phyloP scores from a whole-genome alignment of 2,329 filamentous ascomycete genomes.

The Aspergillus quadricinctus region DNA sequence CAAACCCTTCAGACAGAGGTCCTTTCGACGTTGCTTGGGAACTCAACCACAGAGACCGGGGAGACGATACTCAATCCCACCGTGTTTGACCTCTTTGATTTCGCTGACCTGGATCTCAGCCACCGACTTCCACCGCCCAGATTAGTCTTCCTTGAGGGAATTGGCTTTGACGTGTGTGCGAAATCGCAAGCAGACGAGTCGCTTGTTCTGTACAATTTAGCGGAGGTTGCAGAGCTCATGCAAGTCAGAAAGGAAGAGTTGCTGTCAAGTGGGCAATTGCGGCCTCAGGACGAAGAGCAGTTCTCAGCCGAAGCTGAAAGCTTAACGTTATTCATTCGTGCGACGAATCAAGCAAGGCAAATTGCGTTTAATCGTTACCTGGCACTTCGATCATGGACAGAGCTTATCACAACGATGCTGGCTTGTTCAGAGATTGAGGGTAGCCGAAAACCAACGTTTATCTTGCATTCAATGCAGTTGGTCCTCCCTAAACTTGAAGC shows the following conservation, averaged over 20 bases:
- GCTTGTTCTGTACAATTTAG: slow-evolving; percentile 60
- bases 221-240: slow-evolving; percentile 69
- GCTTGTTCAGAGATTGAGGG: slow-evolving; percentile 76
- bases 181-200: slow-evolving; percentile 54
- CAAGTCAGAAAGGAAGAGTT: slow-evolving; percentile 45
- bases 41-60: slow-evolving; percentile 61
- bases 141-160: slow-evolving; percentile 57
- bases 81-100: slow-evolving; percentile 91
- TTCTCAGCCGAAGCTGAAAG: slow-evolving; percentile 36
- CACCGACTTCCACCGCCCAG: slow-evolving; percentile 47
- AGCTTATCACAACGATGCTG: slow-evolving; percentile 77
- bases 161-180: slow-evolving; percentile 64
- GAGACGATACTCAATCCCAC: slow-evolving; percentile 65
- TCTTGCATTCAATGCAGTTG: slow-evolving; percentile 80
- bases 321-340: slow-evolving; percentile 35
- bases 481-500: slow-evolving; percentile 83
- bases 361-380: slow-evolving; percentile 51
- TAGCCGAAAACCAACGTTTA: slow-evolving; percentile 67
- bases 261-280: slow-evolving; percentile 42
- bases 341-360: slow-evolving; percentile 37
- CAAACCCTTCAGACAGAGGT: slow-evolving; percentile 66
- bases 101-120: slow-evolving; percentile 63
- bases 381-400: slow-evolving; percentile 77
- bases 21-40: slow-evolving; percentile 66
- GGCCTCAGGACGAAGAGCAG: slow-evolving; percentile 38